Base-by-base conservation (phyloP, 352 stramenopile species). In the Blastocystis sp. region DNA sequence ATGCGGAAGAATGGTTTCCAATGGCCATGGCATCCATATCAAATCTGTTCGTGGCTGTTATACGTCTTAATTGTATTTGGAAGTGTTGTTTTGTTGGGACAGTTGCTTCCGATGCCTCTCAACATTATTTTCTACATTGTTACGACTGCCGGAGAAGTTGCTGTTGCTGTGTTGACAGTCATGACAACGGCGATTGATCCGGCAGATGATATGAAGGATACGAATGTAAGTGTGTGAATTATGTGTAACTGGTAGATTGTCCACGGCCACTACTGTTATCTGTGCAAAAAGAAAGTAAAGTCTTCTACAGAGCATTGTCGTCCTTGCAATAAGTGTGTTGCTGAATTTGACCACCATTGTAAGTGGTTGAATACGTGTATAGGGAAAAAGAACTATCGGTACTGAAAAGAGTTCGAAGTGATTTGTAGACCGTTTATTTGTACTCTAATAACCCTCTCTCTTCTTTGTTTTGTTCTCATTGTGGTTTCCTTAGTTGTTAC, bases 281-380 rank as follows among this genome's bases (percentile, higher is more conserved):
- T 89, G 18, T 89, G 93, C 82, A 90, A 92, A 54, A 91, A 90
- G 50, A 89, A 93, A 39, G 92, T 94, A 20, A 85, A 90, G 41
- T 45, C 91, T 53, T 89, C 92, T 79, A 93, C 92, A 18, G 94
- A 94, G 82, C 96, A 98, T 90, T 98, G 96, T 91, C 95, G 96
- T 24, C 94, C 98, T 63, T 98, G 96, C 85, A 95, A 98, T 87
- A 98, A 98, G 89, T 98, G 96, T 90, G 95, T 98, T 20, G 93
- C 93, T 59, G 92, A 95, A 43, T 98, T 98, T 91, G 96, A 98
- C 91, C 96, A 98, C 92, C 96, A 98, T 92, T 98, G 96, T 92
- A 97, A 97, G 89, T 97, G 95, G 95, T 93, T 98, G 37, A 98
- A 98, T 91, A 98, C 97, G 76, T 98, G 96, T 90, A 93, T 98